phyloP scores from a whole-genome alignment of 139 green algal genomes.

The Chlamydomonas sp. region DNA sequence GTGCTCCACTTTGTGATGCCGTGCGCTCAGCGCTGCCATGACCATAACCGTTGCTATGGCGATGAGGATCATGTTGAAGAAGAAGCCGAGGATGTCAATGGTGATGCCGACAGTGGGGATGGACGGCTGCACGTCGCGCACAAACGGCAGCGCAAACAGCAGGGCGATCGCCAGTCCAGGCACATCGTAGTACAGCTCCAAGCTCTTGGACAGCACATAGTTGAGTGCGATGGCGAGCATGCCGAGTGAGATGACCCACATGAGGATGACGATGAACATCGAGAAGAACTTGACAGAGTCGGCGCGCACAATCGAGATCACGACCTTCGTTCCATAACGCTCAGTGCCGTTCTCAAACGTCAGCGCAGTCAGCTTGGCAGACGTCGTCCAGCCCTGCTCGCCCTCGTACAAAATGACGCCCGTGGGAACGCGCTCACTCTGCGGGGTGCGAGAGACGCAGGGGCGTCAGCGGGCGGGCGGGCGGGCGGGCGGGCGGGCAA shows the following conservation, averaged over 20 bases:
- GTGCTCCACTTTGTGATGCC: no score
- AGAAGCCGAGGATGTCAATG: not conserved
- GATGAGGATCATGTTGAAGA: slow-evolving; percentile 5
- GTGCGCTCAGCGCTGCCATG: not conserved
- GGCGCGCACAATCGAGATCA: no score
- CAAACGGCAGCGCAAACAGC: not conserved
- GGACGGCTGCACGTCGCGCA: not conserved
- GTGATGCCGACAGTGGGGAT: not conserved
- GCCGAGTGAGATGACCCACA: not conserved
- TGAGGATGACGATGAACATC: slow-evolving; percentile 3
- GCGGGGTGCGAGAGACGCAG: no score
- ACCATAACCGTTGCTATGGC: not conserved
- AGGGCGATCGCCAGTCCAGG: not conserved
- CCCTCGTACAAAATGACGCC: no score
- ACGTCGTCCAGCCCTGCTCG: no score
- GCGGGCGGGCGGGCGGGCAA: no score
- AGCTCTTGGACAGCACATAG: not conserved
- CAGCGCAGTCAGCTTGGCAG: no score
- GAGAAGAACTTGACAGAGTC: slow-evolving; percentile 6
- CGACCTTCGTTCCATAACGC: no score
- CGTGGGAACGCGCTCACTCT: no score
- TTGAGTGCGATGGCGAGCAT: not conserved
- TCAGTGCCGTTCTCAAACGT: no score
- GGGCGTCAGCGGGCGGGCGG: no score
- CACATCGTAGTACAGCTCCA: not conserved